Evolutionary conservation across 352 stramenopile genomes (phyloP).

Genomic region (Globisporangium parvum): DNA sequence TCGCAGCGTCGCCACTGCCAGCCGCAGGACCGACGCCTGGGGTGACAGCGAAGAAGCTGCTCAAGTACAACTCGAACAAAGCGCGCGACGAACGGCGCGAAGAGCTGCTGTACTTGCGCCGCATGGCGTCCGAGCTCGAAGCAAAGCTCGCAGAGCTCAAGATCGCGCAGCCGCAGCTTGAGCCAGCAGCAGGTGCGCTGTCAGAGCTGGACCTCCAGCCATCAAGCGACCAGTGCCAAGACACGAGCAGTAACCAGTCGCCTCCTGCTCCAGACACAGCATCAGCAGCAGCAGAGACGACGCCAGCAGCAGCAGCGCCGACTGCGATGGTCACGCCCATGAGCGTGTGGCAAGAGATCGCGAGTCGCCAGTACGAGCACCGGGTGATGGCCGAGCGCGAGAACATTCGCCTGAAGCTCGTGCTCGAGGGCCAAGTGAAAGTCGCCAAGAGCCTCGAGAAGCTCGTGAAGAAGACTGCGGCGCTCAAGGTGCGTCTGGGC

Average conservation of each 20-base stretch:
- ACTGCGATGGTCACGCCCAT: no score
- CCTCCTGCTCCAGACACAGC: no score
- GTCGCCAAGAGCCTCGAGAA: slow-evolving; percentile 17
- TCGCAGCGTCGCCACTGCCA: no score
- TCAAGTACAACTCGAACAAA: slow-evolving; percentile 31
- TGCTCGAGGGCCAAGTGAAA: slow-evolving; percentile 18
- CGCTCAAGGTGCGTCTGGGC: neutral
- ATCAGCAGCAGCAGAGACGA: no score
- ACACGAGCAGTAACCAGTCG: no score
- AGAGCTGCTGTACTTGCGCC: slow-evolving; percentile 37
- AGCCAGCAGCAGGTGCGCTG: no score
- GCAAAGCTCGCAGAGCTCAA: slow-evolving; percentile 22
- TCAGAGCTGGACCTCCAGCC: no score
- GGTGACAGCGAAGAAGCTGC: slow-evolving; percentile 8
- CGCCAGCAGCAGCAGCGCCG: no score
- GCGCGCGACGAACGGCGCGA: slow-evolving; percentile 31
- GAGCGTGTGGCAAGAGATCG: slow-evolving; percentile 35
- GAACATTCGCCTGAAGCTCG: slow-evolving; percentile 16
- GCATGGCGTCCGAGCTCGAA: slow-evolving; percentile 37
- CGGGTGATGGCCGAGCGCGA: slow-evolving; percentile 12
- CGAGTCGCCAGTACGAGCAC: slow-evolving; percentile 28
- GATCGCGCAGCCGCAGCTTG: no score
- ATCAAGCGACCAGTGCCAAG: slow-evolving; percentile 17
- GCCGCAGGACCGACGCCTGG: no score
- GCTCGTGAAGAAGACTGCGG: slow-evolving; percentile 10